A percentile compares a stretch with the other conserved stretches of the same genome.
phyloP scores from a whole-genome alignment of 2,329 filamentous ascomycete genomes.

The Rutstroemia sydowiana region DNA sequence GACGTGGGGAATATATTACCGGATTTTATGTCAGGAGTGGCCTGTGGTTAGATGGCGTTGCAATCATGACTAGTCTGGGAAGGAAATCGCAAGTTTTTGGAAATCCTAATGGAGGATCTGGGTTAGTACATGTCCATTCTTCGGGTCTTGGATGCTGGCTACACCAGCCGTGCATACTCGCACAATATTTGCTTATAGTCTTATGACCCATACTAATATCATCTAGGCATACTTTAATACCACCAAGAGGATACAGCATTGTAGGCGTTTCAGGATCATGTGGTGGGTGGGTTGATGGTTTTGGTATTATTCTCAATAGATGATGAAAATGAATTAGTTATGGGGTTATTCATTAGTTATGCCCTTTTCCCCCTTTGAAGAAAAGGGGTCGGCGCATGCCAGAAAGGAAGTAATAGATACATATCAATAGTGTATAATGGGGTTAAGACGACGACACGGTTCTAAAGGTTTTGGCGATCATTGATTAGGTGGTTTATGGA shows the following conservation, averaged over 20 bases:
- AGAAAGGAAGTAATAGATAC: too few species aligned
- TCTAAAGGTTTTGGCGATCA: too few species aligned
- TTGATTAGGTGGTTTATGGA: too few species aligned
- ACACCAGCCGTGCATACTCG: neutral
- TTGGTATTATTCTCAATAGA: constrained; percentile 71
- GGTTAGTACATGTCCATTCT: constrained; percentile 69
- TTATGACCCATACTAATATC: constrained; percentile 19
- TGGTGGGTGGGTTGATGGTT: constrained; percentile 74
- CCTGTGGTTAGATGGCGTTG: constrained; percentile 78
- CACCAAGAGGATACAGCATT: constrained; percentile 81
- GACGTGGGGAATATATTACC: constrained; percentile 76
- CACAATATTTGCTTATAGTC: neutral
- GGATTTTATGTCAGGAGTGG: constrained; percentile 80
- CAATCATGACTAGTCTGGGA: constrained; percentile 84
- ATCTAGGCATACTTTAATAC: constrained; percentile 74
- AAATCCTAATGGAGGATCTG: constrained; percentile 69
- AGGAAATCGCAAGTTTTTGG: constrained; percentile 80
- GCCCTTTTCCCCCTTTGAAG: neutral
- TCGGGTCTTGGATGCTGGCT: neutral
- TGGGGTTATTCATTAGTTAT: neutral
- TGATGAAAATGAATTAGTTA: constrained; percentile 27
- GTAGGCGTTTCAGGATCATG: constrained; percentile 81
- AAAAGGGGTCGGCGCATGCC: neutral
- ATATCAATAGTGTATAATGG: too few species aligned
- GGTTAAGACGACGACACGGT: too few species aligned